Conservation (phyloP, 2,329 filamentous ascomycete species). For the Ceratocystis cubensis region DNA sequence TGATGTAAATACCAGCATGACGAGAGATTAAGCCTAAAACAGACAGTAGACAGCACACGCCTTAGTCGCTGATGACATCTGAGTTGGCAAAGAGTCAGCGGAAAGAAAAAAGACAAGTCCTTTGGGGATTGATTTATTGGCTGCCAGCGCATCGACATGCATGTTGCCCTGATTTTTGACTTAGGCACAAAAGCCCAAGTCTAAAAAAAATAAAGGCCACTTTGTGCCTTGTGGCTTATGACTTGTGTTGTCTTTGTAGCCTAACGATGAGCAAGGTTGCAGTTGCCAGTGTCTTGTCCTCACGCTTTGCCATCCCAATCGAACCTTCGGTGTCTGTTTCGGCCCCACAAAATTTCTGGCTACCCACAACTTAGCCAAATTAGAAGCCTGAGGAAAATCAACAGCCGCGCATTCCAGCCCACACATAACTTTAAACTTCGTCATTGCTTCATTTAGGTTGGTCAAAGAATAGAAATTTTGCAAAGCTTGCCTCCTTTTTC, state of each 20-base stretch:
- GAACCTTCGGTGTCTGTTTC: neutral
- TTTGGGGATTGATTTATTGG: neutral
- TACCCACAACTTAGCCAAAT: conserved; percentile 9
- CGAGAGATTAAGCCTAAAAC: neutral
- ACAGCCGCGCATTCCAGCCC: conserved; percentile 7
- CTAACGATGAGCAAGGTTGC: neutral
- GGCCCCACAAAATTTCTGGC: neutral
- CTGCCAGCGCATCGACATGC: conserved; percentile 6
- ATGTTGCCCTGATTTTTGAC: neutral
- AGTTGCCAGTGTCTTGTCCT: neutral
- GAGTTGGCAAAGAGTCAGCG: neutral
- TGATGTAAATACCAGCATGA: neutral
- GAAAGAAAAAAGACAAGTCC: neutral
- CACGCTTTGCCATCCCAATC: neutral
- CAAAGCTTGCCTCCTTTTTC: neutral
- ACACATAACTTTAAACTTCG: neutral
- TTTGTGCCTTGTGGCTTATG: neutral
- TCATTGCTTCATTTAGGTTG: neutral
- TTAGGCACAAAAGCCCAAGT: neutral
- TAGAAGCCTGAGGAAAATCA: conserved; percentile 4
- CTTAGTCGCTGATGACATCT: neutral
- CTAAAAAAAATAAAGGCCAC: neutral
- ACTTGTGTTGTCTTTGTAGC: neutral
- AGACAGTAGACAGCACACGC: neutral
- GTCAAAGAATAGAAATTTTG: neutral